A percentile compares a stretch with the other conserved stretches of the same genome.
Evolutionary conservation across 768 basidiomycete species (phyloP).

Genomic region (Boletus patriciae): DNA sequence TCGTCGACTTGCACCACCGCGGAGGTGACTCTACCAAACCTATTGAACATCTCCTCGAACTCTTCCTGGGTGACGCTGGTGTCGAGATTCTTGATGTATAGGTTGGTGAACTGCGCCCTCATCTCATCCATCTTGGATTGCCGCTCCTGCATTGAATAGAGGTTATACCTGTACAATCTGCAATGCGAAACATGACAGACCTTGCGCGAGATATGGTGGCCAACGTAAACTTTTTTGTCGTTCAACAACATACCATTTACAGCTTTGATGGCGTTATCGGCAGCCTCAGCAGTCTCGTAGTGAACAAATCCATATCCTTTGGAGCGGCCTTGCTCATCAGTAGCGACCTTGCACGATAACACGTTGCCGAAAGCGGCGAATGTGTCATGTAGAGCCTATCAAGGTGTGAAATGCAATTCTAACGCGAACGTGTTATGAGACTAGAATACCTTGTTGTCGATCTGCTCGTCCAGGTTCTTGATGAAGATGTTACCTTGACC

Average conservation of each 20-base stretch:
- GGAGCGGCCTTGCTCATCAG: constrained; percentile 91
- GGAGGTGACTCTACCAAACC: constrained; percentile 84
- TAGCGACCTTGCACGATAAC: constrained; percentile 98
- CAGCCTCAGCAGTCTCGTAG: constrained; percentile 96
- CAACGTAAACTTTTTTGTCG: constrained; percentile 99
- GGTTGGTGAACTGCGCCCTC: constrained; percentile 96
- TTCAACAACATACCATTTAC: constrained; percentile 99
- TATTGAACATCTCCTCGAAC: constrained; percentile 76
- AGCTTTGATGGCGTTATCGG: constrained; percentile 93
- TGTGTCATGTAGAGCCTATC: constrained; percentile 95
- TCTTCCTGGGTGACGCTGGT: constrained; percentile 80
- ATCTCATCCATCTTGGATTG: constrained; percentile 98
- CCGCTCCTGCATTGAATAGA: constrained; percentile 61
- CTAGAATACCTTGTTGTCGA: constrained; percentile 86
- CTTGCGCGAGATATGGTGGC: constrained; percentile 96
- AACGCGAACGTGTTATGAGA: background rate
- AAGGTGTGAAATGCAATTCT: background rate
- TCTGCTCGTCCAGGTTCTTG: constrained; percentile 96
- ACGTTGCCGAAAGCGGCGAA: constrained; percentile 99
- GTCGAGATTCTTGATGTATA: constrained; percentile 98
- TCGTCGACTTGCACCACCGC: constrained; percentile 83
- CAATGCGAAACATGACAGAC: constrained; percentile 37
- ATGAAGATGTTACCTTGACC: constrained; percentile 99
- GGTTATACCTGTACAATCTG: background rate
- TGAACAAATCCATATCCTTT: constrained; percentile 99